Base-by-base conservation (phyloP, 441 rosid species). In the Mallotus repandus region DNA sequence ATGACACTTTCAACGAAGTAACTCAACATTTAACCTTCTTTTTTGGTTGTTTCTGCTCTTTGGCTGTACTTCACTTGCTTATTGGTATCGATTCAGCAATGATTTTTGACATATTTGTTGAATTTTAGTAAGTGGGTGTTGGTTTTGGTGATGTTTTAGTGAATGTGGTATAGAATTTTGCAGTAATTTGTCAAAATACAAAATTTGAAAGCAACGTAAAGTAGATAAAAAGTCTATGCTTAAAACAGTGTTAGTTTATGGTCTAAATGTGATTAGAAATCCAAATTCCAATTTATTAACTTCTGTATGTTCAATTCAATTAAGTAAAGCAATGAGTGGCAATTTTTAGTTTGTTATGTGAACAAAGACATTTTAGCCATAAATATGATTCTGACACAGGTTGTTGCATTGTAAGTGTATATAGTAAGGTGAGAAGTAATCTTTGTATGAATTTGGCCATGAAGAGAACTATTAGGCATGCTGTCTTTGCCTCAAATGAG, bases 1-100 rank as follows among this genome's bases (percentile, higher is more conserved):
- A 95, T 50, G 96, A 95, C 68, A 95, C 98, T 80, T 95, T 95
- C 80, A 80, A 72, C 48, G 99, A 91, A 86, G 99, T 89, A 78
- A 59, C 29, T 25, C 29, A 25, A 16, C 64, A 6, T 12, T 9
- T 4, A 2, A 29, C 56, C 55, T 63, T 52, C 11, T 46, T 50
- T 65, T 10, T 19, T 67, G 15, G 43, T 48, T 1, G 14, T 45
- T 65, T 65, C 9, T 53, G 18, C 57, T 62, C 25, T 2, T 2
- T 0, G 15, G 12, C 15, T 71, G 18, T 76, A 49, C 35, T 58
- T 67, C 74, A 18, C 13, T 35, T 64, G 63, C 18, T 52, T 21
- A 2, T n/a, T 54, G 61, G 9, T 62, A 38, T 3, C 18, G 21
- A 63, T 4, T 63, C 22, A 63, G 25, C 4, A 29, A 19, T 1